Percentiles rank a stretch among this genome's conserved stretches.
These are phyloP conservation scores for Rutstroemia sp. DNA, from an alignment of 2,329 filamentous ascomycete species.

Conservation along the genomic window DNA sequence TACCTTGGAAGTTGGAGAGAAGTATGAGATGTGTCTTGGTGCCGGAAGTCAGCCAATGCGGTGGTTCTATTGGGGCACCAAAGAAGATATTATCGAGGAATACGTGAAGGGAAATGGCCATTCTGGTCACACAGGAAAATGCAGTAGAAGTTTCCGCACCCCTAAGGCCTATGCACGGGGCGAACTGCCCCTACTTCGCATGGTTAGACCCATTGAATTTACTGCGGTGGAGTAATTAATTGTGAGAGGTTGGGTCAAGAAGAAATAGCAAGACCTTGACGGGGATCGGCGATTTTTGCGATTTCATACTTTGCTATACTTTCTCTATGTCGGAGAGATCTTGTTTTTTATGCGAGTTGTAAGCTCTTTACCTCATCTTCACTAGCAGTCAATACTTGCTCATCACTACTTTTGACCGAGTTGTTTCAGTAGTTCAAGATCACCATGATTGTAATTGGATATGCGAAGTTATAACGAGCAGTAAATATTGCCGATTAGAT, in stretches of 20 bases:
- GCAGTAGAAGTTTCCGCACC: neutral
- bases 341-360: no score
- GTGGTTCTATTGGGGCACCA: neutral
- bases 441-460: neutral
- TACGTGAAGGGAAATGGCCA: neutral
- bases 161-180: neutral
- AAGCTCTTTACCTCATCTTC: no score
- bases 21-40: neutral
- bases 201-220: neutral
- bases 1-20: neutral
- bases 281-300: no score
- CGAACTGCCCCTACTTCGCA: neutral
- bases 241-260: neutral
- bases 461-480: neutral
- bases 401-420: neutral
- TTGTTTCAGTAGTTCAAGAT: neutral
- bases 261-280: no score
- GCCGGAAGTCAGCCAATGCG: neutral
- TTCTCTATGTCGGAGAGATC: no score
- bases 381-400: neutral
- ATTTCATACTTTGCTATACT: no score
- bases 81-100: neutral
- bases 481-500: neutral
- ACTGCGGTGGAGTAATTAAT: neutral
- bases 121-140: neutral